phyloP scores from a whole-genome alignment of 2,329 filamentous ascomycete species.

The Phialophora chinensis region DNA sequence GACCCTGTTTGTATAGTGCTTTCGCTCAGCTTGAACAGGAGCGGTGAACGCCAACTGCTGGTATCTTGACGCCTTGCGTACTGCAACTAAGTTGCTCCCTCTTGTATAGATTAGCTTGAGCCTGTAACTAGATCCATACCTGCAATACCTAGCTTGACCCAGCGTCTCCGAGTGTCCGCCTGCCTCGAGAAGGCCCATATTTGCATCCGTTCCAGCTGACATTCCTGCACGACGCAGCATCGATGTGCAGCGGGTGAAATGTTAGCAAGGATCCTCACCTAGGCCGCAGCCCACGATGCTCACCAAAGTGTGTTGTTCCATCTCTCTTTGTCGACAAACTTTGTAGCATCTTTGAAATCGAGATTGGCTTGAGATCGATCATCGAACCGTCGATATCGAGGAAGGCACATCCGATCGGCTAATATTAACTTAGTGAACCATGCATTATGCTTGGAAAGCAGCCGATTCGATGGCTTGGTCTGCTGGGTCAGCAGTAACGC shows the following conservation, averaged over 20 bases:
- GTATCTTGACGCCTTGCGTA: not conserved
- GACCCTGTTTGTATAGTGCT: too few relatives aligned
- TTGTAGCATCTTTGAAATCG: not conserved
- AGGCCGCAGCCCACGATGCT: not conserved
- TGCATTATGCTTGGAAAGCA: constrained; percentile 8
- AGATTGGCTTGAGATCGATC: constrained; percentile 1
- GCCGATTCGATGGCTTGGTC: constrained; percentile 1
- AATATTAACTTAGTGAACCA: not conserved
- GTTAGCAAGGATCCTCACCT: not conserved
- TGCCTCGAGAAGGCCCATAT: not conserved
- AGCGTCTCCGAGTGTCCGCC: not conserved
- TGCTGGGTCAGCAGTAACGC: not conserved
- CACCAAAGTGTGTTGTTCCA: not conserved
- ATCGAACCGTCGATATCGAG: not conserved
- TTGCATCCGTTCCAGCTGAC: not conserved
- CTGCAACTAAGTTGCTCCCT: not conserved
- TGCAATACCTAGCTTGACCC: not conserved
- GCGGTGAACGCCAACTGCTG: not conserved
- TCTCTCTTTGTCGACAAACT: not conserved
- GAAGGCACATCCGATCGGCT: not conserved
- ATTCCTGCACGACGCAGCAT: not conserved
- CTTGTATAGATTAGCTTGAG: not conserved
- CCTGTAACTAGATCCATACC: not conserved
- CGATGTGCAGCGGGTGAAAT: not conserved
- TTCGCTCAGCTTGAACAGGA: not conserved